Evolutionary conservation across 441 rosid genomes (phyloP).

Genomic region (Populus hybrid): DNA sequence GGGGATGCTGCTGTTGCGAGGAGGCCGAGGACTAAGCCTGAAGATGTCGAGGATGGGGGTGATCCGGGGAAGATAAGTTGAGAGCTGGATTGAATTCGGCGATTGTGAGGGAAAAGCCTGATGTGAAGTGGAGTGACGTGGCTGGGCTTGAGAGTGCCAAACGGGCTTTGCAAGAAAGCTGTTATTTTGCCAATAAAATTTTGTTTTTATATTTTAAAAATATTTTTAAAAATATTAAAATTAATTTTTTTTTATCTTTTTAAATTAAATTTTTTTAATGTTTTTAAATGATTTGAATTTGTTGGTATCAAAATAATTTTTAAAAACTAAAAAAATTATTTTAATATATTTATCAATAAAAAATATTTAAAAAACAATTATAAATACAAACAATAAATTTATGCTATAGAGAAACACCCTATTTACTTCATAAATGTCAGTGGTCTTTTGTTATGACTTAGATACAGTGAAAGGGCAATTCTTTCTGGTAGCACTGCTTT

Average conservation of each 20-base stretch:
- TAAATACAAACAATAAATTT: no score
- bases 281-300: no score
- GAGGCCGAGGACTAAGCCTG: constrained; percentile 70
- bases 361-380: no score
- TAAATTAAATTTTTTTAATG: no score
- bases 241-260: no score
- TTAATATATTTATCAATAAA: no score
- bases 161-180: constrained; percentile 82
- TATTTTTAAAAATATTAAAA: no score
- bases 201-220: no score
- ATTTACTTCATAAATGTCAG: background rate
- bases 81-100: constrained; percentile 81
- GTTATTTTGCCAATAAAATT: constrained; percentile 35
- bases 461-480: background rate
- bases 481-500: background rate
- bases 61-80: constrained; percentile 77
- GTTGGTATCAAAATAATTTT: no score
- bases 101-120: constrained; percentile 83
- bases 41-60: constrained; percentile 80
- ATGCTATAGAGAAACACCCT: no score
- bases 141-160: constrained; percentile 82
- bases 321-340: no score
- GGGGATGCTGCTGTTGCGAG: constrained; percentile 94
- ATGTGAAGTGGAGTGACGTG: constrained; percentile 72
- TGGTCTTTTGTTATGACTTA: background rate